Base-by-base conservation (phyloP, 495 filamentous ascomycete genomes). In the Penicillium paradoxum region DNA sequence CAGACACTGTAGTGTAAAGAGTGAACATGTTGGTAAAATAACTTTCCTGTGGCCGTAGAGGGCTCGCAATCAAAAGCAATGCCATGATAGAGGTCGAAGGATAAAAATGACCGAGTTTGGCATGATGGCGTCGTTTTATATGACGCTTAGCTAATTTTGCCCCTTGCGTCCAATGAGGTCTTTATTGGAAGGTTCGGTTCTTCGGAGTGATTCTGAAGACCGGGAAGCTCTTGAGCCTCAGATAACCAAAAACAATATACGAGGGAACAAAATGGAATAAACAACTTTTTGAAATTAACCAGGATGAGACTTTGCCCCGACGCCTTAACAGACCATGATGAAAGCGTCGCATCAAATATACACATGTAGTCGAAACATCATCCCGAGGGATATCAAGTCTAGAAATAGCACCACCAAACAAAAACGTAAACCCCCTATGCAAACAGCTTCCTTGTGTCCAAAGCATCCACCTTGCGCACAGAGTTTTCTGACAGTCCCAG, bases 361-460 rank as follows among this genome's bases (percentile, higher is more conserved):
- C 69, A 74, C 68, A 74, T 71, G 56, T 54, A 56, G 54, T 63
- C 53, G 51, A 62, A 59, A 51, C 41, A 56, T 52, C 42, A 55
- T 65, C 63, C 61, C 57, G 49, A 54, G 61, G 63, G 63, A 67
- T 63, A 71, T 66, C 66, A 64, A 62, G 59, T 69, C 62, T 64
- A 66, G 47, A 60, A 54, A 54, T 39, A 46, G 43, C 48, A 55
- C 57, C 51, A 60, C 42, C 46, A 44, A 63, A 61, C 30, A 60
- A 59, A 54, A 39, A 46, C 30, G 50, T 8, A 48, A 39, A 49
- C 33, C 46, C 44, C 62, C 62, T 58, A 97, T 66, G 84, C 84
- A 77, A 97, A 98, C 39, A 98, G 70, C 54, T 86, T 78, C 53
- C 80, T 79, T 53, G 86, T 86, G 72, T 96, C 93, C 66, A 97